phyloP scores from a whole-genome alignment of 1,284 basidiomycete species.

The Earliella scabrosa region DNA sequence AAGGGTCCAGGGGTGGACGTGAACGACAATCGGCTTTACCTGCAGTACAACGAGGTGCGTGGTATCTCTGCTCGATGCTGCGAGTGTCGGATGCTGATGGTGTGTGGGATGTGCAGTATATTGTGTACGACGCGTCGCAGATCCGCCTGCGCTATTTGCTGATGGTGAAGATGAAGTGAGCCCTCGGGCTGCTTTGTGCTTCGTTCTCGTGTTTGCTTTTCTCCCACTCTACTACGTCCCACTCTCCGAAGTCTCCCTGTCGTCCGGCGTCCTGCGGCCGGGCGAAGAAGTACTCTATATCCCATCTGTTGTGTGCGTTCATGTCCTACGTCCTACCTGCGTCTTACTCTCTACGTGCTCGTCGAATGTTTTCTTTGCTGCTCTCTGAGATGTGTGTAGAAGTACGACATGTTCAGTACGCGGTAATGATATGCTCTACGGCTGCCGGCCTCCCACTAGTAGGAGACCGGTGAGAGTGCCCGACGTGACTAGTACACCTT shows the following conservation, averaged over 20 bases:
- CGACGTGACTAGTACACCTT: no score
- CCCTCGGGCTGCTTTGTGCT: neutral
- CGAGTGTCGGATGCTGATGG: neutral
- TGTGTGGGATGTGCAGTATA: slow-evolving; percentile 30
- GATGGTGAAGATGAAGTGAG: slow-evolving; percentile 45
- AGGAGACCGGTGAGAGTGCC: no score
- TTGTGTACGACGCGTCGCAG: slow-evolving; percentile 45
- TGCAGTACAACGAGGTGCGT: slow-evolving; percentile 61
- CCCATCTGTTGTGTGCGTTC: neutral
- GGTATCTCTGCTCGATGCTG: neutral
- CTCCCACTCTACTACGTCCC: neutral
- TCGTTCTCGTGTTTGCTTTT: neutral
- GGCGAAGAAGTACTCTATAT: neutral
- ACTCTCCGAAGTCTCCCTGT: neutral
- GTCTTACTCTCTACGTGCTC: no score
- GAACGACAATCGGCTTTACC: slow-evolving; percentile 31
- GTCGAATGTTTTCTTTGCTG: neutral
- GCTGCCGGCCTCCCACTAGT: no score
- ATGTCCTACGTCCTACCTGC: no score
- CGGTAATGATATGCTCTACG: neutral
- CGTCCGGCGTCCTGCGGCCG: neutral
- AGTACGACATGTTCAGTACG: neutral
- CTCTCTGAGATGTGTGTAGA: neutral
- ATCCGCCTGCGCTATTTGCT: slow-evolving; percentile 46
- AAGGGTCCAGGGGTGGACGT: slow-evolving; percentile 49